Conservation (phyloP, 306 rosid species). For the Calophaca sinica region DNA sequence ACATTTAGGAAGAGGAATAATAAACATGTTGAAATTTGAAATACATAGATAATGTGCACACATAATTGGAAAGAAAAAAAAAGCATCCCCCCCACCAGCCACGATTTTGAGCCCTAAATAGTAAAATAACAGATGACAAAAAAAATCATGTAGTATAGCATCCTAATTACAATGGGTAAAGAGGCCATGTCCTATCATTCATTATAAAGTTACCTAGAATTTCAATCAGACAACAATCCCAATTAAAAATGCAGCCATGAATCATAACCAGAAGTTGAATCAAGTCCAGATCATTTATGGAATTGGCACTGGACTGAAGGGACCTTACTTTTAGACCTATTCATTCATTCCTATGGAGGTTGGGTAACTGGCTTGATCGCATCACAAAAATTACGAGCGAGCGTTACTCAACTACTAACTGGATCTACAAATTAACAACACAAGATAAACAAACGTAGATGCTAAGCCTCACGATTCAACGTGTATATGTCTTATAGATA, state of each 20-base stretch:
- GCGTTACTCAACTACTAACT: neutral
- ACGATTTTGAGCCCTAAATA: neutral
- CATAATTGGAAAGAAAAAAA: neutral
- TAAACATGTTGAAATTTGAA: slow-evolving; percentile 25
- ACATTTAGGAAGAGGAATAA: slow-evolving; percentile 41
- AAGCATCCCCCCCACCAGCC: neutral
- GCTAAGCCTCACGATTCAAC: neutral
- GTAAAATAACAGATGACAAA: neutral
- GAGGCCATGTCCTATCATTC: neutral
- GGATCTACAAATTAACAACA: neutral
- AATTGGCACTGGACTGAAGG: no score
- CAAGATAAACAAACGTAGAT: neutral
- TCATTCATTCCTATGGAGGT: neutral
- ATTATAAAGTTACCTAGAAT: neutral
- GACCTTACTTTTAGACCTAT: neutral
- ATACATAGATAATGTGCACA: neutral
- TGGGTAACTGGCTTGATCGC: neutral
- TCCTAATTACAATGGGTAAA: slow-evolving; percentile 1
- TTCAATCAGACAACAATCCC: neutral
- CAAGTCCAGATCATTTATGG: neutral
- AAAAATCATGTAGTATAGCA: neutral
- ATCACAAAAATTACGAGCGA: no score
- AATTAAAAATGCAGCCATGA: neutral
- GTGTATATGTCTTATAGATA: no score
- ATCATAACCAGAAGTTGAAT: neutral